Base-by-base conservation (phyloP, 2,329 filamentous ascomycete species). In the Aureobasidium sp. region DNA sequence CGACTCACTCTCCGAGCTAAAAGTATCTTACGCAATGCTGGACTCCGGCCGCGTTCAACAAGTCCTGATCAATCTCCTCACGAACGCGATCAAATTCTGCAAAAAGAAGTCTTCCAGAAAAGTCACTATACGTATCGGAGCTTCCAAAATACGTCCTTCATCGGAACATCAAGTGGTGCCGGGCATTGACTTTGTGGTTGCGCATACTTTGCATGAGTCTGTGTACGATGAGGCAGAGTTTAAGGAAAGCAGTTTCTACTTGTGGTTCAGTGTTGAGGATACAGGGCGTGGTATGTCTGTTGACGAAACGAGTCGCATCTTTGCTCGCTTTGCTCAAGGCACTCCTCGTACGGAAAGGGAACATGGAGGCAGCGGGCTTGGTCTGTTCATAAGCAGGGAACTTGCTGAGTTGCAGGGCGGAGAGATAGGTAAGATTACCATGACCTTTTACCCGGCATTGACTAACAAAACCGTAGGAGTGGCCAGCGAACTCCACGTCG, bases 331-430 rank as follows among this genome's bases (percentile, higher is more conserved):
- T 69, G 81, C 83, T 7, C 87, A 90, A 72, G 85, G 85, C 0
- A 86, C 81, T 9, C 82, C 85, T 4, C 82, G 81, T 62, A 89
- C 86, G 0, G 86, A 88, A 64, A 81, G 86, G 30, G 81, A 86
- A 63, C 53, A 90, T 66, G 87, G 87, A 15, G 87, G 87, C 0
- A 86, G 83, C 0, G 87, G 87, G 0, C 77, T 90, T 0, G 87
- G 87, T 0, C 76, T 90, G 0, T 89, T 88, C 69, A 89, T 90
- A 62, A 86, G 82, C 50, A 79, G 85, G n/a, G 79, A 85, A 37
- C 78, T 90, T 10, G 85, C 84, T 1, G 85, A 89, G 67, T 76
- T 89, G 39, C 86, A 88, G 65, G 85, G 86, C n/a, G 87, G 87
- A 1, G 81, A 84, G 48, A 88, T 90, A 37, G 86, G 42, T 45